A percentile compares a stretch with the other conserved stretches of the same genome.
Evolutionary conservation across 73 alveolate species (phyloP).

Genomic region (Blepharisma japonicum): DNA sequence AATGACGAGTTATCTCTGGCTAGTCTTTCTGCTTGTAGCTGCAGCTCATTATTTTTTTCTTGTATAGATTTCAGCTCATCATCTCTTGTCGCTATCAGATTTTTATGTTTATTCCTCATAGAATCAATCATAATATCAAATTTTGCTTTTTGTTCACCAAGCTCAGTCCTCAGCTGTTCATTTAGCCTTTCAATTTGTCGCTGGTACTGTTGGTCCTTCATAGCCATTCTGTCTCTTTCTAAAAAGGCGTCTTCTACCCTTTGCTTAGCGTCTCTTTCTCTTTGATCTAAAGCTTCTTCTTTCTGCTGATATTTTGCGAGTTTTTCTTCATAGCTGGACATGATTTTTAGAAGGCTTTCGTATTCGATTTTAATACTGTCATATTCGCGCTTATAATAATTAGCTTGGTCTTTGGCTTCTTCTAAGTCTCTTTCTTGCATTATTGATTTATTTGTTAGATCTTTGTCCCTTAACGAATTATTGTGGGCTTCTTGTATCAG

Average conservation of each 20-base stretch:
- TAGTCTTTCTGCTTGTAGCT: conserved; percentile 18
- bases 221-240: conserved; percentile 53
- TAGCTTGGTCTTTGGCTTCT: conserved; percentile 38
- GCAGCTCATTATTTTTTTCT: conserved; percentile 14
- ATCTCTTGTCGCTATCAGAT: conserved; percentile 45
- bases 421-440: conserved; percentile 44
- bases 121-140: conserved; percentile 44
- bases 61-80: conserved; percentile 52
- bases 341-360: conserved; percentile 43
- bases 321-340: conserved; percentile 55
- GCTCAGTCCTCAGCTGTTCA: conserved; percentile 41
- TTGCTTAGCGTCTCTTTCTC: conserved; percentile 52
- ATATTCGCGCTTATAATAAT: conserved; percentile 32
- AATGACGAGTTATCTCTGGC: conserved; percentile 39
- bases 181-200: conserved; percentile 50
- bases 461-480: conserved; percentile 25
- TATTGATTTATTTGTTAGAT: conserved; percentile 16
- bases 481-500: conserved; percentile 18
- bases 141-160: conserved; percentile 45
- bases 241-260: conserved; percentile 54
- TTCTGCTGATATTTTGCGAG: conserved; percentile 51
- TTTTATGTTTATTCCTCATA: conserved; percentile 48
- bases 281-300: conserved; percentile 36
- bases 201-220: conserved; percentile 58
- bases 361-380: conserved; percentile 44